Evolutionary conservation across 352 stramenopile species (phyloP), one percentile per base, ranked within the genome.

Genomic region (Pythium phragmiticola): DNA sequence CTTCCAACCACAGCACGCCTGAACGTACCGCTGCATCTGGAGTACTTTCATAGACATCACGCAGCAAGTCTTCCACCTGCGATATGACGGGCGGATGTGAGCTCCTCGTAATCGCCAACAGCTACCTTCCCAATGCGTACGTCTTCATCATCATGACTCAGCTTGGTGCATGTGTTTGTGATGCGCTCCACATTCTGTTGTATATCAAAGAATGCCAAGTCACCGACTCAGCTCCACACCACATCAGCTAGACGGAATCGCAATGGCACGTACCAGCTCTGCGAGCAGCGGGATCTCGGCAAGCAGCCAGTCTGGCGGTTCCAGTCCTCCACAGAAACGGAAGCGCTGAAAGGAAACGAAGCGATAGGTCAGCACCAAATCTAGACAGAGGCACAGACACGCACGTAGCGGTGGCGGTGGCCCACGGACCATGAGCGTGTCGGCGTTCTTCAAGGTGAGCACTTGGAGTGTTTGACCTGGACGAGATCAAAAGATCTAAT

Each of bases 221-320:
- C 33, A 26, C 5, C 7, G 5, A 56, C 45, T n/a, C 9, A 26
- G 21, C 7, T 50, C 19, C 45, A 30, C 13, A 7, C 6, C 9
- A 16, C 19, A 7, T 14, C n/a, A 50, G 12, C 6, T 13, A 4
- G 14, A 19, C 4, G 17, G 8, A 5, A 55, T 13, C 19, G 1
- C 6, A 26, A 56, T 7, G 6, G 11, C 16, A 30, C 41, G 39
- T 34, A 63, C 55, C 39, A 66, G 51, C 6, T 37, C 14, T n/a
- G 37, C 23, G 42, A 88, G 58, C 54, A 82, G 47, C 43, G 74
- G 65, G 48, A 86, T 47, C 59, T 85, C 74, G 1, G 72, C 76
- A 39, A 87, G 66, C 54, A 89, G 26, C 80, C 80, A 89, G 66
- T 89, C 80, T 0, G 80, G 80, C 48, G 80, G 80, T 66, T 89